Base-by-base conservation (phyloP, 345 rosid species). In the Salix brachista region DNA sequence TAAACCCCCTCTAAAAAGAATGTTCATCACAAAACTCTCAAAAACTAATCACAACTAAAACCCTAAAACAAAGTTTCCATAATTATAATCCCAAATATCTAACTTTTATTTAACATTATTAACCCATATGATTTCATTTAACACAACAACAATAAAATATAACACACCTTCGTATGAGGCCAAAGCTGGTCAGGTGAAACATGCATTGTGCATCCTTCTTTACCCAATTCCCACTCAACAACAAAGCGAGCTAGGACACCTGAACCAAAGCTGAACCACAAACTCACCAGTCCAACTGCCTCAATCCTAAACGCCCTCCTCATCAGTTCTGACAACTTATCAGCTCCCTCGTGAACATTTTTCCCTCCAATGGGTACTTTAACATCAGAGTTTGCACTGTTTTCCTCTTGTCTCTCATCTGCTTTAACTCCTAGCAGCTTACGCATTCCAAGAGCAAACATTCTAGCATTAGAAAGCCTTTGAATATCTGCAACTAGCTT, bases 121-220 rank as follows among this genome's bases (percentile, higher is more conserved):
- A 42, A 42, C 14, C 46, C 46, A 42, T 42, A 10, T 10, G 46
- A 3, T 42, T 42, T 42, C 46, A 2, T 2, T 42, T 42, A 42
- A 42, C 14, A 42, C 46, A 3, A 56, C 36, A 65, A 25, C 19
- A 21, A 11, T 14, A 30, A 32, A 54, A 36, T 46, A 61, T 11
- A 67, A 69, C 50, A 70, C 32, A 76, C 99, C 96, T 94, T 94
- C 6, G 99, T 96, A 80, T 96, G 99, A 28, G 98, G 99, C 99
- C 99, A 96, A 75, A 88, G 95, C 84, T 94, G 98, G 74, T 96
- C 98, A 12, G 99, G 99, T 76, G 98, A 92, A 84, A 96, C 99
- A 83, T 92, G 99, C 98, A 94, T 92, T 52, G 99, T 96, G 86
- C 99, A 96, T 79, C 97, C 98, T 79, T 96, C 96, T 85, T 89